Evolutionary conservation across 805 yeast genomes (phyloP).

Genomic region (Jamesozyma lodderae): DNA sequence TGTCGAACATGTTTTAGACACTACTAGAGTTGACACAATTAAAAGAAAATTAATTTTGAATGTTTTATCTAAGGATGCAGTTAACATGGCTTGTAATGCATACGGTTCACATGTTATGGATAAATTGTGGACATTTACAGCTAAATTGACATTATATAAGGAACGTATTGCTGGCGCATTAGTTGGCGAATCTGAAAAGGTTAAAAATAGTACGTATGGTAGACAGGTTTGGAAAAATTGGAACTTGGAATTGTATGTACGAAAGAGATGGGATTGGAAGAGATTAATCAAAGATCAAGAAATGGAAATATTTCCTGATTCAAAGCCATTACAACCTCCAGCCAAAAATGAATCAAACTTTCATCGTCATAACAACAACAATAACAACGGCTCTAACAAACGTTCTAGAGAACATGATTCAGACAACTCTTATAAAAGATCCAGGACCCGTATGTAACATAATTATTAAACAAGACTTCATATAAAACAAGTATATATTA

Average conservation of each 20-base stretch:
- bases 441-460: not conserved
- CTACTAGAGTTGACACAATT: slow-evolving; percentile 41
- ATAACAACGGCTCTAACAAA: not conserved
- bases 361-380: not conserved
- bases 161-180: slow-evolving; percentile 75
- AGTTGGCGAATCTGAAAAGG: slow-evolving; percentile 46
- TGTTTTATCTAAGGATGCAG: slow-evolving; percentile 46
- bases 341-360: not conserved
- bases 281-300: slow-evolving; percentile 46
- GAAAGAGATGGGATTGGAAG: slow-evolving; percentile 65
- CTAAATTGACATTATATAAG: slow-evolving; percentile 69
- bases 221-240: slow-evolving; percentile 92
- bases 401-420: not conserved
- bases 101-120: slow-evolving; percentile 90
- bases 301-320: slow-evolving; percentile 31
- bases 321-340: slow-evolving; percentile 1
- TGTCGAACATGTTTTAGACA: slow-evolving; percentile 55
- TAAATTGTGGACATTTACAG: slow-evolving; percentile 70
- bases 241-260: slow-evolving; percentile 66
- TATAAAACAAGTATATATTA: no score
- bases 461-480: no score
- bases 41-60: slow-evolving; percentile 64
- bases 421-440: not conserved
- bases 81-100: slow-evolving; percentile 65
- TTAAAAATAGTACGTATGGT: slow-evolving; percentile 83